These are phyloP conservation scores for Pseudozyma sp. DNA, from an alignment of 1,284 basidiomycete genomes.

Conservation along the genomic window DNA sequence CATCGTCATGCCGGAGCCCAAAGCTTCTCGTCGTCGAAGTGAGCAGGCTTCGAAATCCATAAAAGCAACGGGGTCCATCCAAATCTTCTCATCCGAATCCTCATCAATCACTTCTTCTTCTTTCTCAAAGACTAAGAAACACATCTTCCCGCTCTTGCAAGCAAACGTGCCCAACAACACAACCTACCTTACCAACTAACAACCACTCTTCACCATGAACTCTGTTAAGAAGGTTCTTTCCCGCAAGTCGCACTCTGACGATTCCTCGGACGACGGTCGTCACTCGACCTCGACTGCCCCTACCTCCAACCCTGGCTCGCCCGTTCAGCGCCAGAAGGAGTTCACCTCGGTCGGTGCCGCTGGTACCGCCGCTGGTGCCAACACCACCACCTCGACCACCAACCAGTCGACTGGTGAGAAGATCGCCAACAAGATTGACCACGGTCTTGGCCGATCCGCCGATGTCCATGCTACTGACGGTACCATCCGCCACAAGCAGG, in stretches of 20 bases:
- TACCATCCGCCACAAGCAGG: slow-evolving; percentile 41
- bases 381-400: slow-evolving; percentile 12
- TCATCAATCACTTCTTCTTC: slow-evolving; percentile 15
- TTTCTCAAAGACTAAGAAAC: slow-evolving; percentile 7
- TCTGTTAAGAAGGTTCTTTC: slow-evolving; percentile 52
- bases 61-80: slow-evolving; percentile 7
- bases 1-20: background rate
- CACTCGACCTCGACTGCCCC: slow-evolving; percentile 34
- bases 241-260: slow-evolving; percentile 35
- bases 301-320: slow-evolving; percentile 43
- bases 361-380: slow-evolving; percentile 8
- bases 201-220: slow-evolving; percentile 31
- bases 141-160: slow-evolving; percentile 21
- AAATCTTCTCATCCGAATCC: background rate
- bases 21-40: background rate
- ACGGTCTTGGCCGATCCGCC: slow-evolving; percentile 44
- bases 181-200: background rate
- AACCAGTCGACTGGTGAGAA: slow-evolving; percentile 25
- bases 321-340: slow-evolving; percentile 26
- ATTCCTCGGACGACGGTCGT: slow-evolving; percentile 41
- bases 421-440: slow-evolving; percentile 43
- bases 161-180: slow-evolving; percentile 1
- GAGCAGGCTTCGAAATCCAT: slow-evolving; percentile 14
- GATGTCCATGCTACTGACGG: slow-evolving; percentile 53
- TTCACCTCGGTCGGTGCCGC: slow-evolving; percentile 18